These are phyloP conservation scores for Starmerella bombicola DNA, from an alignment of 805 yeast species.

Conservation along the genomic window DNA sequence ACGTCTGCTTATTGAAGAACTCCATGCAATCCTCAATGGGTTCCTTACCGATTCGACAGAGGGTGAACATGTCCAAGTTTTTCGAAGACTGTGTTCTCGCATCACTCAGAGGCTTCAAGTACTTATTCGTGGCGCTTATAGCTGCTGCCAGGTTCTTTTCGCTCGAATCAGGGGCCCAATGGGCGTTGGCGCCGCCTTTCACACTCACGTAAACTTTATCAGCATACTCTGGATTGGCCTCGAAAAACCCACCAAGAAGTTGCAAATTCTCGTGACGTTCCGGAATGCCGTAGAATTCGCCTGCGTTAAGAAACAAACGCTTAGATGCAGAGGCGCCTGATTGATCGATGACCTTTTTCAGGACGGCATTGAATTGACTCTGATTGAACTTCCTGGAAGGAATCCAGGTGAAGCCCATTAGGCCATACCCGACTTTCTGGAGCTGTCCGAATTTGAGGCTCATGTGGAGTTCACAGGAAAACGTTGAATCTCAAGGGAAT, in stretches of 20 bases:
- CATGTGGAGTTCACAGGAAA: not conserved
- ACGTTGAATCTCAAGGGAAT: no score
- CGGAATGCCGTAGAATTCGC: slow-evolving; percentile 62
- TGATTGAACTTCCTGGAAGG: slow-evolving; percentile 40
- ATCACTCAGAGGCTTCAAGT: slow-evolving; percentile 19
- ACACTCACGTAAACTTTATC: slow-evolving; percentile 48
- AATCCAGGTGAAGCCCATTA: slow-evolving; percentile 71
- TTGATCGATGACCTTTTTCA: slow-evolving; percentile 40
- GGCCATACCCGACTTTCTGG: slow-evolving; percentile 50
- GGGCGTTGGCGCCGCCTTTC: slow-evolving; percentile 48
- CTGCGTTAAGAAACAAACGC: slow-evolving; percentile 51
- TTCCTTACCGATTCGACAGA: slow-evolving; percentile 50
- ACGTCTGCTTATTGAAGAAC: slow-evolving; percentile 30
- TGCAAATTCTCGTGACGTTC: slow-evolving; percentile 40
- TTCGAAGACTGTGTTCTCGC: slow-evolving; percentile 20
- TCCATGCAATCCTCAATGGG: slow-evolving; percentile 51
- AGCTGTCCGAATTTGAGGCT: not conserved
- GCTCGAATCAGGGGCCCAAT: slow-evolving; percentile 39
- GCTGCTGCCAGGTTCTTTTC: slow-evolving; percentile 37
- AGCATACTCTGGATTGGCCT: slow-evolving; percentile 43
- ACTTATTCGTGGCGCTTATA: slow-evolving; percentile 33
- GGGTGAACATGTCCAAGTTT: slow-evolving; percentile 46
- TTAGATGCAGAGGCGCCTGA: slow-evolving; percentile 25
- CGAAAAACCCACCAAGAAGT: slow-evolving; percentile 46
- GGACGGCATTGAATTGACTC: slow-evolving; percentile 40